phyloP scores from a whole-genome alignment of 2,329 filamentous ascomycete genomes.

The Fusarium praegraminearum region DNA sequence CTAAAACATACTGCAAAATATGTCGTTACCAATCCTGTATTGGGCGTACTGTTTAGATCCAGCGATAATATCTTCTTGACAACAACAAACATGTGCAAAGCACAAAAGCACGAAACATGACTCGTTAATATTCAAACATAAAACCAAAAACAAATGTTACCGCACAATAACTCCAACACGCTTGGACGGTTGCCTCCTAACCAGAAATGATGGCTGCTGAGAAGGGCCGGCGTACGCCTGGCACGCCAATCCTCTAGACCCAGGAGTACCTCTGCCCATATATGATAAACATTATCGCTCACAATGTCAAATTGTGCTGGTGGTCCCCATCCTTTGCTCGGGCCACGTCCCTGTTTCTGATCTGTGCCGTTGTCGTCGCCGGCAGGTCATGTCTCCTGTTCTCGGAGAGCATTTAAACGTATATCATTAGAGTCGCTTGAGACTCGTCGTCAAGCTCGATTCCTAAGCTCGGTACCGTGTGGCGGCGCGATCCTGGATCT shows the following conservation, averaged over 20 bases:
- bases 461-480: conserved; percentile 51
- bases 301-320: conserved; percentile 43
- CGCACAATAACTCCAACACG: conserved; percentile 45
- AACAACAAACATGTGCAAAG: conserved; percentile 31
- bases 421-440: conserved; percentile 46
- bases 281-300: conserved; percentile 50
- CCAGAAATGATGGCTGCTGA: conserved; percentile 38
- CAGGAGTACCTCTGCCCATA: conserved; percentile 36
- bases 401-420: conserved; percentile 45
- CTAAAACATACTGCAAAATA: conserved; percentile 26
- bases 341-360: conserved; percentile 46
- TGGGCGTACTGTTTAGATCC: conserved; percentile 23
- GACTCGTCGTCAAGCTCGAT: conserved; percentile 42
- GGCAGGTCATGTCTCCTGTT: conserved; percentile 43
- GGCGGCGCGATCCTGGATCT: conserved; percentile 75
- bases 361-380: conserved; percentile 46
- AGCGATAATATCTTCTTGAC: conserved; percentile 25
- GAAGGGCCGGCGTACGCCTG: conserved; percentile 31
- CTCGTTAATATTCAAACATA: conserved; percentile 26
- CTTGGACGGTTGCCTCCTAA: conserved; percentile 42
- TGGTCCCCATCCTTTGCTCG: conserved; percentile 26
- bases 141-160: conserved; percentile 30
- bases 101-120: conserved; percentile 30
- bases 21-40: conserved; percentile 29
- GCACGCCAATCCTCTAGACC: conserved; percentile 25